Percentiles rank a stretch among this genome's conserved stretches.
Evolutionary conservation across 257 asterid genomes (phyloP).

Genomic region (Forsythia suspensa): DNA sequence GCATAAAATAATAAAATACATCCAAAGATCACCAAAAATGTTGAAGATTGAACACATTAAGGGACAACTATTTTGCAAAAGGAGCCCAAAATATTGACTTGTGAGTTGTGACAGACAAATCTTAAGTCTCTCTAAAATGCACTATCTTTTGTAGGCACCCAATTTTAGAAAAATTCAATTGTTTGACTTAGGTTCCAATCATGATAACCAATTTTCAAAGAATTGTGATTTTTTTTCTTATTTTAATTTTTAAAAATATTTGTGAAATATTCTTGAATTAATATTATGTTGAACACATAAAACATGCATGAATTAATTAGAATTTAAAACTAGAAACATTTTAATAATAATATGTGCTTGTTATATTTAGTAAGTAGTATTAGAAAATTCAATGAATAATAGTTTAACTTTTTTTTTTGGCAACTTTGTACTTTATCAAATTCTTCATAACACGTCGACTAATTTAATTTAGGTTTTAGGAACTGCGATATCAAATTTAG

Average conservation of each 20-base stretch:
- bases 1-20: not conserved
- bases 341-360: too few species aligned
- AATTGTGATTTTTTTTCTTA: not conserved
- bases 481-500: too few species aligned
- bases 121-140: slow-evolving; percentile 8
- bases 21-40: not conserved
- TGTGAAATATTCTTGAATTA: too few species aligned
- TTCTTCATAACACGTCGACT: not conserved
- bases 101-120: slow-evolving; percentile 24
- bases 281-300: too few species aligned
- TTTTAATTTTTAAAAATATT: not conserved
- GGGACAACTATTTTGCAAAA: not conserved
- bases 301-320: too few species aligned
- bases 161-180: slow-evolving; percentile 13
- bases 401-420: too few species aligned
- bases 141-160: slow-evolving; percentile 26
- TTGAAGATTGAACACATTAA: not conserved
- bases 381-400: too few species aligned
- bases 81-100: slow-evolving; percentile 30
- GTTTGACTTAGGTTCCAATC: slow-evolving; percentile 11
- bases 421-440: not conserved
- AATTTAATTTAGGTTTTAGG: too few species aligned
- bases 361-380: too few species aligned
- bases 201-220: not conserved
- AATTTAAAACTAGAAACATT: too few species aligned